Evolutionary conservation across 352 stramenopile species (phyloP).

Genomic region (Halophytophthora polymorphica): DNA sequence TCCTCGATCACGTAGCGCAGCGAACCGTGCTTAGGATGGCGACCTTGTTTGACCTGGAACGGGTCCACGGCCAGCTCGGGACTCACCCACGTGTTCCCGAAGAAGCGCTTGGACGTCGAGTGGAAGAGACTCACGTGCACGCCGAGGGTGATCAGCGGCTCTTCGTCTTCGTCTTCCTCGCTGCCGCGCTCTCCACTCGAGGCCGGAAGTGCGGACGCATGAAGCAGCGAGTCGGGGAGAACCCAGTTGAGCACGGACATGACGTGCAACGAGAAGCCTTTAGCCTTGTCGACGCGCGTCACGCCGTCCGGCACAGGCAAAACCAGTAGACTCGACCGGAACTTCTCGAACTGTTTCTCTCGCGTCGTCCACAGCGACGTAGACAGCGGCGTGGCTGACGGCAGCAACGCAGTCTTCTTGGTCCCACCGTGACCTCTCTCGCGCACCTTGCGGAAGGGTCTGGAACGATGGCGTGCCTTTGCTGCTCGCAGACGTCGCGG

Average conservation of each 20-base stretch:
- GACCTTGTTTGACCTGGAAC: conserved; percentile 48
- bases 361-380: conserved; percentile 49
- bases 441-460: no score
- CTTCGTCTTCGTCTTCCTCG: conserved; percentile 25
- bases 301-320: conserved; percentile 61
- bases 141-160: conserved; percentile 60
- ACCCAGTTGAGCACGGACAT: conserved; percentile 70
- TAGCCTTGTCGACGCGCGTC: conserved; percentile 49
- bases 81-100: conserved; percentile 90
- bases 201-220: conserved; percentile 23
- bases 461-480: no score
- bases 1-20: conserved; percentile 53
- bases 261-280: conserved; percentile 61
- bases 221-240: conserved; percentile 49
- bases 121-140: conserved; percentile 91
- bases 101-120: conserved; percentile 80
- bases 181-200: conserved; percentile 3
- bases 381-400: conserved; percentile 15
- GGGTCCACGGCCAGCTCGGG: conserved; percentile 55
- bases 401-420: conserved; percentile 12
- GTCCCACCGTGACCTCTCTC: no score
- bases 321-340: conserved; percentile 56
- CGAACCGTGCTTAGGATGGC: conserved; percentile 37
- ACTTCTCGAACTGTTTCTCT: conserved; percentile 78
- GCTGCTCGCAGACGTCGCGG: no score